Base-by-base conservation (phyloP, 2,329 filamentous ascomycete genomes). In the Xylaria sp. region DNA sequence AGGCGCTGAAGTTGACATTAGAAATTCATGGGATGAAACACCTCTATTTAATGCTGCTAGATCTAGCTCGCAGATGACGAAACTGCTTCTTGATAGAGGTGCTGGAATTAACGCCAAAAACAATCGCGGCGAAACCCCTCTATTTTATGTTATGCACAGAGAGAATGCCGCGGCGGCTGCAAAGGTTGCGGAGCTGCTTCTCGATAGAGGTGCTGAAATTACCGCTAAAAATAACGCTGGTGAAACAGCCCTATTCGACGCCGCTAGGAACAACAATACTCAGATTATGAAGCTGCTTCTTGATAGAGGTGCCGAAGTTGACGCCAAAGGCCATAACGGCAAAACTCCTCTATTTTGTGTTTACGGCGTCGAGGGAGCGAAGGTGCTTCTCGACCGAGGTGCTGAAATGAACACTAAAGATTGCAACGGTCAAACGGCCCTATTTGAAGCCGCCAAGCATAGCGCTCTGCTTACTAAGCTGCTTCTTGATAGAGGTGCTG, bases 261-360 rank as follows among this genome's bases (percentile, higher is more conserved):
- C 48, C 27, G 27, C 11, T 13, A 2, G 27, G 11, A 3, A 9
- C 1, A 6, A 31, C 2, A 2, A 21, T n/a, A 2, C 29, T 7
- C 3, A 58, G 37, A 21, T 7, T 27, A 17, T 46, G 11, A 1
- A 29, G 17, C 29, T 53, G 10, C 41, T 59, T 5, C 56, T 10
- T 56, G 1, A 65, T 70, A 1, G 71, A 73, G 3, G 57, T 9
- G 29, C 29, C 10, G 4, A 38, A 2, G 8, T 56, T 19, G 4
- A 54, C 29, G 25, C 13, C 13, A n/a, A 5, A 8, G 31, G 27
- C 13, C 0, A 10, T 3, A 1, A 19, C 13, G 31, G 40, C 6
- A 13, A 7, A 15, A 37, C 27, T 15, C 9, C 29, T 15, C 7
- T 49, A 17, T 35, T 21, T 10, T 17, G 1, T 29, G 44, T n/a